Percentiles rank a stretch among this genome's conserved stretches.
Conservation (phyloP, 1,284 basidiomycete species). For the Leccinum huronense region DNA sequence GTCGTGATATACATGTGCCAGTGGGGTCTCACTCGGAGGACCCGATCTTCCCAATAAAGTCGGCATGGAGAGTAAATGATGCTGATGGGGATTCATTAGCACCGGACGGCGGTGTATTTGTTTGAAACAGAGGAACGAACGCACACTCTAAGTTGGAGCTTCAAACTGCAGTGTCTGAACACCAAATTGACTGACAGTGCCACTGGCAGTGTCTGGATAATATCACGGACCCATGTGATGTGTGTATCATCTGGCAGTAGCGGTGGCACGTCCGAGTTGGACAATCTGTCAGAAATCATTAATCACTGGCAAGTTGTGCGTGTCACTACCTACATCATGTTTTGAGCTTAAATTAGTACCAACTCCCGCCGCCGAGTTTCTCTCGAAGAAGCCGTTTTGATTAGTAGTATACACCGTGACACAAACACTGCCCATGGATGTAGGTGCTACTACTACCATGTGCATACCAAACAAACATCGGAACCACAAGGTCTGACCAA, state of each 20-base stretch:
- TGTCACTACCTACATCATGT: background rate
- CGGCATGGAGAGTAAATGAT: constrained; percentile 6
- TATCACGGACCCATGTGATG: background rate
- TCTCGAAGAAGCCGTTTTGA: background rate
- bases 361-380: background rate
- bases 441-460: background rate
- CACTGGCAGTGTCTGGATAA: background rate
- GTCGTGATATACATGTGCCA: background rate
- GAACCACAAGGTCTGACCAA: background rate
- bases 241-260: background rate
- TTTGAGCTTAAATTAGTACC: background rate
- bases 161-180: background rate
- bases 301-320: too few species aligned
- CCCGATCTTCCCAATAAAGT: constrained; percentile 1
- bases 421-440: background rate
- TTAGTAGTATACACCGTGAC: background rate
- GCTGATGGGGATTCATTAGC: background rate
- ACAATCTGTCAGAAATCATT: background rate
- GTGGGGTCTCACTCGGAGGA: background rate
- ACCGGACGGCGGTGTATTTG: background rate
- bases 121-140: constrained; percentile 1
- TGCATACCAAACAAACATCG: background rate
- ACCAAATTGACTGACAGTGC: background rate
- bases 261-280: background rate
- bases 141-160: background rate